These are phyloP conservation scores for Lecanicillium sp. DNA, from an alignment of 2,329 filamentous ascomycete species.

Conservation along the genomic window DNA sequence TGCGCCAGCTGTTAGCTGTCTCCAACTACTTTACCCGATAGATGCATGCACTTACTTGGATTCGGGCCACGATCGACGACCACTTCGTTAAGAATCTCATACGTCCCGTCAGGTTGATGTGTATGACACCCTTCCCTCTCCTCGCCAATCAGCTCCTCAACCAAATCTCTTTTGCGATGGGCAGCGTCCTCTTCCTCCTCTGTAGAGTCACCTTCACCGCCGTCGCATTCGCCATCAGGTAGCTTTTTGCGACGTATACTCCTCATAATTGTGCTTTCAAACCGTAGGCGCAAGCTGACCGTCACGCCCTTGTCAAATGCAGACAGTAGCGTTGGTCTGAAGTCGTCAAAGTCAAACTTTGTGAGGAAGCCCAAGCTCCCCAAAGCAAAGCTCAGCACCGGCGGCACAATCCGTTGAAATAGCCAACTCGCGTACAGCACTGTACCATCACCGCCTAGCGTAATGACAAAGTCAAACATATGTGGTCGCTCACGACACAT, in stretches of 20 bases:
- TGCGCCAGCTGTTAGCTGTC: slow-evolving; percentile 21
- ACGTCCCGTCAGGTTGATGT: slow-evolving; percentile 74
- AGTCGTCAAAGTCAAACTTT: slow-evolving; percentile 85
- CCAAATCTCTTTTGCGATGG: slow-evolving; percentile 53
- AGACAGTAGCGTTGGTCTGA: slow-evolving; percentile 57
- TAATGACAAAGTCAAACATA: slow-evolving; percentile 88
- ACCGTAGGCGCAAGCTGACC: slow-evolving; percentile 77
- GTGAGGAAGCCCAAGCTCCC: slow-evolving; percentile 92
- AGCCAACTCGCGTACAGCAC: slow-evolving; percentile 95
- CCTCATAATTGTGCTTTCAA: slow-evolving; percentile 91
- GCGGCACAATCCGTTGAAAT: slow-evolving; percentile 90
- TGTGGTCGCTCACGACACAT: slow-evolving; percentile 74
- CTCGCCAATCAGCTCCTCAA: slow-evolving; percentile 84
- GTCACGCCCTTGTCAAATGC: slow-evolving; percentile 79
- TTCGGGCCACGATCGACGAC: slow-evolving; percentile 92
- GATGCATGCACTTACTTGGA: slow-evolving; percentile 56
- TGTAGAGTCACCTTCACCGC: slow-evolving; percentile 2
- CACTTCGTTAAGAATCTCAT: slow-evolving; percentile 93
- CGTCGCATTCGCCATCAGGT: slow-evolving; percentile 11
- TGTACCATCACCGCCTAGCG: slow-evolving; percentile 90
- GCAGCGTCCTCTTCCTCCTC: slow-evolving; percentile 28
- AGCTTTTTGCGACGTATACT: slow-evolving; percentile 43
- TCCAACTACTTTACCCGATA: neutral
- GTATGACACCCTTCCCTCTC: slow-evolving; percentile 78
- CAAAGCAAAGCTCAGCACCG: slow-evolving; percentile 82